A percentile compares a stretch with the other conserved stretches of the same genome.
phyloP scores from a whole-genome alignment of 257 asterid species.

The Rehmannia glutinosa region DNA sequence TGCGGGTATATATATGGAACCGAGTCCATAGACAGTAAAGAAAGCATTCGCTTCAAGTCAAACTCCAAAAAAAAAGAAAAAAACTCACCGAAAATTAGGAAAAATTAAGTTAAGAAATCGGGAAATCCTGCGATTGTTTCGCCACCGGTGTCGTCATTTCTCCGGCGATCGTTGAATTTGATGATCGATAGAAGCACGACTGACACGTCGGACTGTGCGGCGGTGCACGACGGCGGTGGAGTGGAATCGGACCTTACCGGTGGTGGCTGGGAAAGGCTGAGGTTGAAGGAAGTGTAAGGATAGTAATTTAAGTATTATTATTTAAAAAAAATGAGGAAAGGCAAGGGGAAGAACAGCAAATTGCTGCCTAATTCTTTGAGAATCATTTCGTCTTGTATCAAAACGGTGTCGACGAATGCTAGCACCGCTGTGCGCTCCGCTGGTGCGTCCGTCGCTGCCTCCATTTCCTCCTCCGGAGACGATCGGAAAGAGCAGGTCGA shows the following conservation, averaged over 20 bases:
- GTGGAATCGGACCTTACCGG: slow-evolving; percentile 28
- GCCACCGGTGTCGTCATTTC: slow-evolving; percentile 19
- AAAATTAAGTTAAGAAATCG: slow-evolving; percentile 14
- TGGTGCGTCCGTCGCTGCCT: slow-evolving; percentile 64
- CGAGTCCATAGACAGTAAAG: slow-evolving; percentile 28
- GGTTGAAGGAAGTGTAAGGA: background rate
- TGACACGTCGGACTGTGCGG: slow-evolving; percentile 49
- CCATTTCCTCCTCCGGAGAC: slow-evolving; percentile 49
- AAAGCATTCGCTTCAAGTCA: slow-evolving; percentile 38
- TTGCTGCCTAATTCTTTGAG: slow-evolving; percentile 65
- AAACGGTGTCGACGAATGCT: slow-evolving; percentile 71
- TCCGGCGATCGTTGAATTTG: slow-evolving; percentile 38
- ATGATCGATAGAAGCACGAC: slow-evolving; percentile 36
- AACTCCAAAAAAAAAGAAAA: slow-evolving; percentile 34
- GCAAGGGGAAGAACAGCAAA: slow-evolving; percentile 50
- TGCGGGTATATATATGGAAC: slow-evolving; percentile 21
- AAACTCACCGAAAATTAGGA: slow-evolving; percentile 8
- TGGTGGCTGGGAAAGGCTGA: slow-evolving; percentile 33
- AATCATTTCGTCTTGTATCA: slow-evolving; percentile 68
- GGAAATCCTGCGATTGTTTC: slow-evolving; percentile 20
- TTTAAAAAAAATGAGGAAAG: slow-evolving; percentile 50
- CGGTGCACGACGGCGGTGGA: slow-evolving; percentile 56
- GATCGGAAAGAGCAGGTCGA: slow-evolving; percentile 74
- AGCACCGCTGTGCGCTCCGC: slow-evolving; percentile 74
- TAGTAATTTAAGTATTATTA: no score